Conservation (phyloP, 108 stramenopile genomes). For the Chaetoceros muelleri region DNA sequence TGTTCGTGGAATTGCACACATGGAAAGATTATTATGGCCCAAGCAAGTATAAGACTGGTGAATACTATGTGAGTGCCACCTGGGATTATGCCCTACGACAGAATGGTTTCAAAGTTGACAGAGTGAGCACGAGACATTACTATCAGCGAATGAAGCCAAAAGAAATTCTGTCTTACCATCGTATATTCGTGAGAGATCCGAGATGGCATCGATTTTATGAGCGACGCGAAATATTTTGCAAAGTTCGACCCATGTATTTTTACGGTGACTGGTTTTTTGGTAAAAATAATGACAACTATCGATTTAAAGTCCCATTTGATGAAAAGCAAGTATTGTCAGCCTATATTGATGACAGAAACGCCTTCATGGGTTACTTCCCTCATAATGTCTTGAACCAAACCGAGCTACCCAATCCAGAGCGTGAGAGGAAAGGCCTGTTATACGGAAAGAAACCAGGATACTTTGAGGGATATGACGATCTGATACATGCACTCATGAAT, state of each 20-base stretch:
- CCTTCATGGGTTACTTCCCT: background rate
- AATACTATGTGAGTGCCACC: background rate
- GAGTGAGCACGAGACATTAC: background rate
- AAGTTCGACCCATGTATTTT: background rate
- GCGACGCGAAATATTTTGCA: background rate
- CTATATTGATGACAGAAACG: background rate
- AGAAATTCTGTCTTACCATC: background rate
- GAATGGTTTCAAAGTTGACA: background rate
- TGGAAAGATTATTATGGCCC: background rate
- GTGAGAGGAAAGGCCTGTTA: background rate
- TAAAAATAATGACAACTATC: background rate
- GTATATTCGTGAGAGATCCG: background rate
- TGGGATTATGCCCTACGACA: background rate
- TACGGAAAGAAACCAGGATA: background rate
- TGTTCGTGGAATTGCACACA: background rate
- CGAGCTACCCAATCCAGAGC: background rate
- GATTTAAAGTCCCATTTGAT: background rate
- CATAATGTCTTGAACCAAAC: background rate
- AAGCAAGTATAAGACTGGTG: background rate
- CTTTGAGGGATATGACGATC: background rate
- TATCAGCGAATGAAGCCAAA: background rate
- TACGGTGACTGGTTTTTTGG: background rate
- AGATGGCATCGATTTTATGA: background rate
- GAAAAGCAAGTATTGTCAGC: background rate
- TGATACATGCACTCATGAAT: background rate